Percentiles rank a stretch among this genome's conserved stretches.
Evolutionary conservation across 768 basidiomycete genomes (phyloP).

Genomic region (Leccinum subtestaceum): DNA sequence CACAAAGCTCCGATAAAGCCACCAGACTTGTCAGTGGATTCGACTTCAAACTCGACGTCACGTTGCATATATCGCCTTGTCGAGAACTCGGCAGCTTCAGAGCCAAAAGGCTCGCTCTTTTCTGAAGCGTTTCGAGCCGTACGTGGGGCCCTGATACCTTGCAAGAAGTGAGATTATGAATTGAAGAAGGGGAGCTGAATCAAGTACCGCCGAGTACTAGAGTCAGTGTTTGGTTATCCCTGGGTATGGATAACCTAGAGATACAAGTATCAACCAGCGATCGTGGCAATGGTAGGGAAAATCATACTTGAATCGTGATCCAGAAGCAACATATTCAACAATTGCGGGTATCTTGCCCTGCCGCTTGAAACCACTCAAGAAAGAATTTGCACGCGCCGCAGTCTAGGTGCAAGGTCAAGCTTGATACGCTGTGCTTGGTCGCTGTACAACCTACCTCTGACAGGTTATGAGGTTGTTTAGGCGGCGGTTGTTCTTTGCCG

Average conservation of each 20-base stretch:
- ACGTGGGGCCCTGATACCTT: constrained; percentile 89
- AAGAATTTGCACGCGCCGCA: constrained; percentile 74
- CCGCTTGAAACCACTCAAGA: constrained; percentile 89
- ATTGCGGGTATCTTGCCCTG: constrained; percentile 78
- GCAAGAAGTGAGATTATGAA: constrained; percentile 7
- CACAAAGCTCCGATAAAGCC: constrained; percentile 92
- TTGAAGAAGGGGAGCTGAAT: neutral
- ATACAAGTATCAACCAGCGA: constrained; percentile 1
- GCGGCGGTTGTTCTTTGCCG: constrained; percentile 79
- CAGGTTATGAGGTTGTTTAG: constrained; percentile 83
- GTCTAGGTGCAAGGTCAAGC: constrained; percentile 41
- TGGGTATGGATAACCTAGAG: constrained; percentile 73
- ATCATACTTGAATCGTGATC: constrained; percentile 89
- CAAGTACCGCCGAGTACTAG: constrained; percentile 80
- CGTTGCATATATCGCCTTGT: constrained; percentile 86
- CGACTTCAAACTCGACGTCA: constrained; percentile 91
- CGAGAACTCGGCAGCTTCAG: constrained; percentile 79
- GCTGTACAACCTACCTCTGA: constrained; percentile 63
- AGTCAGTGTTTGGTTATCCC: constrained; percentile 91
- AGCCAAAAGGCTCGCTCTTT: constrained; percentile 86
- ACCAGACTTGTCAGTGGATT: constrained; percentile 88
- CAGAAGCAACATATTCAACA: constrained; percentile 91
- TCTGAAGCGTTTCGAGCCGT: constrained; percentile 78
- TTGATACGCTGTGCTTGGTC: neutral
- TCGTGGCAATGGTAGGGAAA: neutral